Base-by-base conservation (phyloP, 257 asterid species). In the Penstemon davidsonii region DNA sequence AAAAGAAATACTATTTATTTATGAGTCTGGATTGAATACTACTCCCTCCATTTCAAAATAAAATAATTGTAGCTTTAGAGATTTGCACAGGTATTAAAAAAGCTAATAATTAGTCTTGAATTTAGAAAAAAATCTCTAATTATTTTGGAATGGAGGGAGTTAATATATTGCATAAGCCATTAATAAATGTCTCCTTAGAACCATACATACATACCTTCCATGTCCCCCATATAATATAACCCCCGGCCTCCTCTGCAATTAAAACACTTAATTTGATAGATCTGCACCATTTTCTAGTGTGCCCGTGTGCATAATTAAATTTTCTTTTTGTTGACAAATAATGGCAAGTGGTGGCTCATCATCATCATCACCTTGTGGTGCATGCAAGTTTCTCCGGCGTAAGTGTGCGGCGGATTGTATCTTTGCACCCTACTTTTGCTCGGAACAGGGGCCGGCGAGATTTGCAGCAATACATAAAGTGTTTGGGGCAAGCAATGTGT, bases 391-490 rank as follows among this genome's bases (percentile, higher is more conserved):
- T 39, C 84, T 92, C 41, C 84, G 98, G 56, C 80, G 98, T 19
- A 92, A 89, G 43, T 92, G 98, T 52, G 89, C 91, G 4, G 78
- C 85, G 0, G 91, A 89, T 6, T 92, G 98, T 66, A 70, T 92
- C 0, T 92, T 89, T 60, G 95, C 96, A 4, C 98, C 98, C 0
- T 86, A 92, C 9, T 92, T 92, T 52, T 80, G 92, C 82, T 82
- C 96, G 6, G 98, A 92, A 18, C 96, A 87, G n/a, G 96, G 96
- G 0, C 85, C 98, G 33, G 88, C 95, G 4, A 76, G 95, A 37
- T 92, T 89, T 57, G 97, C 97, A 0, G 98, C 97, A 19, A 88
- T 92, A 6, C 98, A 92, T 59, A 92, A 92, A 76, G 98, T 92
- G 68, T 92, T 92, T 51, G 98, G 98, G 1, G 98, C 98, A 0